These are phyloP conservation scores for Hypoxylon sp. DNA, from an alignment of 2,329 filamentous ascomycete species.

Conservation along the genomic window DNA sequence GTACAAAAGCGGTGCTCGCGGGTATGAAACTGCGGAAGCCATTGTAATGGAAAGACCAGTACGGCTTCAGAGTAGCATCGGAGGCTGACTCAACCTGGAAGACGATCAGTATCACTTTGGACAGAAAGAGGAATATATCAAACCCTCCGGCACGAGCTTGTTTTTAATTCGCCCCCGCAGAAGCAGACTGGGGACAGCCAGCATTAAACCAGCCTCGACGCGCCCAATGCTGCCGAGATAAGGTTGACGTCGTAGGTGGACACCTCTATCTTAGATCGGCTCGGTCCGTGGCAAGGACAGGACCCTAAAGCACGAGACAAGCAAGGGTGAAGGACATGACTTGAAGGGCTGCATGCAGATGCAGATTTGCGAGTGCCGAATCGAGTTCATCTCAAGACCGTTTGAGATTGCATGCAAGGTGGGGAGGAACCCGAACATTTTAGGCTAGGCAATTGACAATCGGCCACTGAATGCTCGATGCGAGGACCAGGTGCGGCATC, in stretches of 20 bases:
- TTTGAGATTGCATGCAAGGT: slow-evolving; percentile 31
- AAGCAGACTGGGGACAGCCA: slow-evolving; percentile 13
- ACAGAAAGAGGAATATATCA: slow-evolving; percentile 8
- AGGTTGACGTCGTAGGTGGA: slow-evolving; percentile 26
- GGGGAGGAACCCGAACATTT: slow-evolving; percentile 15
- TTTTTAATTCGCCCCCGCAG: slow-evolving; percentile 13
- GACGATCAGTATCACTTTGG: slow-evolving; percentile 25
- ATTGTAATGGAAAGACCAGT: slow-evolving; percentile 30
- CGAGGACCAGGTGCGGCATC: slow-evolving; percentile 37
- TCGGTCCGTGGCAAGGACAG: slow-evolving; percentile 21
- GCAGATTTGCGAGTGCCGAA: slow-evolving; percentile 33
- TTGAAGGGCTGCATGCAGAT: slow-evolving; percentile 39
- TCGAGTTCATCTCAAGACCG: slow-evolving; percentile 18
- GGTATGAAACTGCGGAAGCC: slow-evolving; percentile 27
- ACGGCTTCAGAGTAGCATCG: slow-evolving; percentile 17
- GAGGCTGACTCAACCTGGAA: slow-evolving; percentile 21
- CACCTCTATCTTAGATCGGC: slow-evolving; percentile 14
- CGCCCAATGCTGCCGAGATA: slow-evolving; percentile 14
- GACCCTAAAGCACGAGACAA: slow-evolving; percentile 11
- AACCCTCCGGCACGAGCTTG: slow-evolving; percentile 11
- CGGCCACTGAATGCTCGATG: slow-evolving; percentile 15
- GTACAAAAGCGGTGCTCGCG: slow-evolving; percentile 27
- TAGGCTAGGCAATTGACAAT: slow-evolving; percentile 29
- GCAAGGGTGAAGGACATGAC: slow-evolving; percentile 22
- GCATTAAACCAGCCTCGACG: slow-evolving; percentile 8